phyloP scores from a whole-genome alignment of 1,139 yeast species.

The Zhuliangozyma blackwelliae region DNA sequence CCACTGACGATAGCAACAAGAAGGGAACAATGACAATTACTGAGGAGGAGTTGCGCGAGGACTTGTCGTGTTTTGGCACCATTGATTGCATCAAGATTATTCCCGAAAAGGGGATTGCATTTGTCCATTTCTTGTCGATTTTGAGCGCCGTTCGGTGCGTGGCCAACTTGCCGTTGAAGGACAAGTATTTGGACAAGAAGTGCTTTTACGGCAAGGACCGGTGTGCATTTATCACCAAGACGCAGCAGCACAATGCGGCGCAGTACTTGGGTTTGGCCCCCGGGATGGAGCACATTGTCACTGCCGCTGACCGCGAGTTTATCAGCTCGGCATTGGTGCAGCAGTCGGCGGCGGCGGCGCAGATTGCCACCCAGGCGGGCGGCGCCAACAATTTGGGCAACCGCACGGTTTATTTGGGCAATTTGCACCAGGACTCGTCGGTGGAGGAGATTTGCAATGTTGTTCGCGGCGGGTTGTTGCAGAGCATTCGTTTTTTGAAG shows the following conservation, averaged over 20 bases:
- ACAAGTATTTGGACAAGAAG: slow-evolving; percentile 52
- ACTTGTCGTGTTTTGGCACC: slow-evolving; percentile 48
- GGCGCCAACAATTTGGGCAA: slow-evolving; percentile 82
- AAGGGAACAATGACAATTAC: slow-evolving; percentile 27
- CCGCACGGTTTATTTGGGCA: slow-evolving; percentile 87
- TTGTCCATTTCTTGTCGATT: slow-evolving; percentile 56
- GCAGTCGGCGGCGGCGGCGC: slow-evolving; percentile 69
- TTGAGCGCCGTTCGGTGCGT: slow-evolving; percentile 58
- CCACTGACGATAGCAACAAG: slow-evolving; percentile 20
- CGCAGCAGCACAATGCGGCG: slow-evolving; percentile 96
- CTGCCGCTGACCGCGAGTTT: slow-evolving; percentile 73
- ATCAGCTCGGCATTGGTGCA: slow-evolving; percentile 57
- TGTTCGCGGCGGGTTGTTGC: slow-evolving; percentile 88
- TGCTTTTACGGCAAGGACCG: slow-evolving; percentile 62
- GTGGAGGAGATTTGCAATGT: slow-evolving; percentile 92
- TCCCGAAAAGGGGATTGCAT: slow-evolving; percentile 58
- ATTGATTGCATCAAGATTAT: slow-evolving; percentile 56
- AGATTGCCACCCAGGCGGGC: slow-evolving; percentile 70
- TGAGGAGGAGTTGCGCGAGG: slow-evolving; percentile 52
- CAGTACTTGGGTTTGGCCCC: slow-evolving; percentile 90
- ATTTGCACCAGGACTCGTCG: slow-evolving; percentile 78
- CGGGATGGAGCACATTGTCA: slow-evolving; percentile 78
- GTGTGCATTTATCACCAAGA: slow-evolving; percentile 77
- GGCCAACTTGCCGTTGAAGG: slow-evolving; percentile 50
- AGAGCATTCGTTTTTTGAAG: slow-evolving; percentile 64